phyloP scores from a whole-genome alignment of 768 basidiomycete species.

The Imleria badia region DNA sequence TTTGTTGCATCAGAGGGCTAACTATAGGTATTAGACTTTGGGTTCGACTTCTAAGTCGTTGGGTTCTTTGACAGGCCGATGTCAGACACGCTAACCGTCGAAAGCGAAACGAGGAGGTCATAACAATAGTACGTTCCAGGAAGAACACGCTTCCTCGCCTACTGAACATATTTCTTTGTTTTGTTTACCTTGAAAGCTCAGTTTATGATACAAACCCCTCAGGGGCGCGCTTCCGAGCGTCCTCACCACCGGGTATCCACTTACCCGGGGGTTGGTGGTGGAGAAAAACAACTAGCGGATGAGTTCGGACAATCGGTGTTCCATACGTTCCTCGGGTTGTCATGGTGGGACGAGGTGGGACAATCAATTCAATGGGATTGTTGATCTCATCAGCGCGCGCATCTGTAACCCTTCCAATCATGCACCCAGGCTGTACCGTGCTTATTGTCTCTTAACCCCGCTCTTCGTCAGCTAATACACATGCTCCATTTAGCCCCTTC shows the following conservation, averaged over 20 bases:
- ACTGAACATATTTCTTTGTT: not conserved
- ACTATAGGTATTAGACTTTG: not conserved
- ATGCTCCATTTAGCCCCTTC: conserved; percentile 20
- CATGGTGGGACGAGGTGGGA: not conserved
- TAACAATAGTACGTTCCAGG: not conserved
- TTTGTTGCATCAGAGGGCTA: not conserved
- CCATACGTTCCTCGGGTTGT: not conserved
- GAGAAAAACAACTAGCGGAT: not conserved
- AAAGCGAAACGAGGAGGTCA: not conserved
- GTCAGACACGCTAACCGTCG: not conserved
- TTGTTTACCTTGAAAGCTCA: not conserved
- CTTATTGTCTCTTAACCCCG: conserved; percentile 52
- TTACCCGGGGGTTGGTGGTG: not conserved
- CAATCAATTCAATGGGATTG: not conserved
- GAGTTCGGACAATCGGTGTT: not conserved
- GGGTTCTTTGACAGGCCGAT: not conserved
- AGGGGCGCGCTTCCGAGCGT: not conserved
- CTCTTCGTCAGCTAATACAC: conserved; percentile 11
- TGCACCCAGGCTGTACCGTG: conserved; percentile 27
- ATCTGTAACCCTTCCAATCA: conserved; percentile 2
- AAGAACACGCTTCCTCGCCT: not conserved
- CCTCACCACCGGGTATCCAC: not conserved
- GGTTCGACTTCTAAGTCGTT: not conserved
- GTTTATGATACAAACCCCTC: not conserved
- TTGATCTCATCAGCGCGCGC: conserved; percentile 3